A percentile compares a stretch with the other conserved stretches of the same genome.
Evolutionary conservation across 192 early-diverging fungal species (phyloP).

Genomic region (Coemansia guatemalensis): DNA sequence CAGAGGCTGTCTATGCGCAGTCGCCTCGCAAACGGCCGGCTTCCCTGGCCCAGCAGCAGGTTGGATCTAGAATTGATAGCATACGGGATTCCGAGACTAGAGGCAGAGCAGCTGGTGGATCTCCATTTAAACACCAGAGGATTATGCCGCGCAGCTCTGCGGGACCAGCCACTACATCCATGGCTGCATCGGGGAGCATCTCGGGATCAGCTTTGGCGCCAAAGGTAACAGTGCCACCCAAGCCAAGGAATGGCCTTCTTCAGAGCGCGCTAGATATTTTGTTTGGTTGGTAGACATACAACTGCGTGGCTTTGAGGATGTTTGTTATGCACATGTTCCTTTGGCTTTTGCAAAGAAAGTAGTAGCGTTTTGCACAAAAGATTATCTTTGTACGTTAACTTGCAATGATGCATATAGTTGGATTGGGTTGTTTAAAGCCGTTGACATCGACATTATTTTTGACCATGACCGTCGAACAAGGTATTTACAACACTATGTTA

Average conservation of each 20-base stretch:
- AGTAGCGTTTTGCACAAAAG: too few relatives aligned
- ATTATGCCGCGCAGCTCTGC: not conserved
- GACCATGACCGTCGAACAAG: too few relatives aligned
- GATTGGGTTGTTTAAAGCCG: too few relatives aligned
- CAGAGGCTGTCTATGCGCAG: constrained; percentile 41
- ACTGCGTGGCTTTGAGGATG: too few relatives aligned
- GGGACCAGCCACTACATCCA: constrained; percentile 3
- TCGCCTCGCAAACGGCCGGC: constrained; percentile 30
- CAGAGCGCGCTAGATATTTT: constrained; percentile 49
- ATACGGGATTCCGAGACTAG: constrained; percentile 11
- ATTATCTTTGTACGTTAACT: too few relatives aligned
- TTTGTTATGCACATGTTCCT: too few relatives aligned
- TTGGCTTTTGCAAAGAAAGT: too few relatives aligned
- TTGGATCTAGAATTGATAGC: constrained; percentile 10
- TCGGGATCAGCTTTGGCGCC: constrained; percentile 15
- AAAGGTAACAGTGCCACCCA: constrained; percentile 15
- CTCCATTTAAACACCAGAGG: constrained; percentile 30
- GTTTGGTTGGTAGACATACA: constrained; percentile 38
- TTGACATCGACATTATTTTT: too few relatives aligned
- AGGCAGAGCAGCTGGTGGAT: constrained; percentile 5
- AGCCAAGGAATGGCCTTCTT: constrained; percentile 45
- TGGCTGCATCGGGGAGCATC: constrained; percentile 10
- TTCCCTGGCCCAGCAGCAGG: not conserved
- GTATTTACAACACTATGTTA: too few relatives aligned
- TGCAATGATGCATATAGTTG: too few relatives aligned